phyloP scores from a whole-genome alignment of 257 asterid genomes.

The Solanum pennellii region DNA sequence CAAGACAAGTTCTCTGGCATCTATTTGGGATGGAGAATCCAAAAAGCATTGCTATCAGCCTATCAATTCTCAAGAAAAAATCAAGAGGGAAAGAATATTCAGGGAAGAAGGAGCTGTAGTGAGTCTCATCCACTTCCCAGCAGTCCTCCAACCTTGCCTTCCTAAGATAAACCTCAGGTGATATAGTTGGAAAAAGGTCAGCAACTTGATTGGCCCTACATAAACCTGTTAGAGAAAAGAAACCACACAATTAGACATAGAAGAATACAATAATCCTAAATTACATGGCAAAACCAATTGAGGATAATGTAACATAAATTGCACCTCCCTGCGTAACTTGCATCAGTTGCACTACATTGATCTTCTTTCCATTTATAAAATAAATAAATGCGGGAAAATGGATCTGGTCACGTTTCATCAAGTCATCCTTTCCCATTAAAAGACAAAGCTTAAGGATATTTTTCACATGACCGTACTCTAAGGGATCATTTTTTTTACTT shows the following conservation, averaged over 20 bases:
- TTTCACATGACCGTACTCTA: background rate
- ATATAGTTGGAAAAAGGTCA: constrained; percentile 51
- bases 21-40: constrained; percentile 86
- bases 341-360: background rate
- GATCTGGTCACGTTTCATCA: background rate
- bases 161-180: constrained; percentile 72
- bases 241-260: background rate
- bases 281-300: background rate
- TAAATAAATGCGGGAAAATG: background rate
- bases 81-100: constrained; percentile 76
- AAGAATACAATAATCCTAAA: background rate
- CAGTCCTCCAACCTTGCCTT: constrained; percentile 93
- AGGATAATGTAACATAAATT: background rate
- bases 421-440: background rate
- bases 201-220: constrained; percentile 81
- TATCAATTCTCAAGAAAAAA: constrained; percentile 67
- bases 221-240: constrained; percentile 21
- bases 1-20: constrained; percentile 75
- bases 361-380: background rate
- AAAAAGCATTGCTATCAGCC: constrained; percentile 79
- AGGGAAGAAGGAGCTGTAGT: constrained; percentile 91
- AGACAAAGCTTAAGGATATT: background rate
- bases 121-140: constrained; percentile 98
- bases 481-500: too few species aligned
- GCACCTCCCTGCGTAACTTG: background rate